These are phyloP conservation scores for Russula brevipes DNA, from an alignment of 768 basidiomycete genomes.

Conservation along the genomic window DNA sequence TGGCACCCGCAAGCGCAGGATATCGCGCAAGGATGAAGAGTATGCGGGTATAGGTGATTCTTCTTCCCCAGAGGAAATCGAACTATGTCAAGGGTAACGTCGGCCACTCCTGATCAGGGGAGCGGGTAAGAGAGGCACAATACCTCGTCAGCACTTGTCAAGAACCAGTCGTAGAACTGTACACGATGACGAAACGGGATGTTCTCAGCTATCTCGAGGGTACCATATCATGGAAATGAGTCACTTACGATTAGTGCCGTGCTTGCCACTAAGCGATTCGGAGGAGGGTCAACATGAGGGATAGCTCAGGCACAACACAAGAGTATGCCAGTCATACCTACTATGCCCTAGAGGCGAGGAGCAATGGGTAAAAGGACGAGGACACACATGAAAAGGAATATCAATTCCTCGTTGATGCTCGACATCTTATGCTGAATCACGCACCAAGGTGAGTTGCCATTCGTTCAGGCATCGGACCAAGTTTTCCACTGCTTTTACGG, in stretches of 20 bases:
- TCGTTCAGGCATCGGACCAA: background rate
- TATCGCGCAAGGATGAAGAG: conserved; percentile 18
- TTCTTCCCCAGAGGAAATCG: conserved; percentile 9
- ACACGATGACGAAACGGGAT: background rate
- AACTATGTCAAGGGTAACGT: background rate
- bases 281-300: background rate
- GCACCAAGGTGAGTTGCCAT: conserved; percentile 2
- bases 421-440: background rate
- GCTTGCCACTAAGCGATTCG: conserved; percentile 3
- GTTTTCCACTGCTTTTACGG: background rate
- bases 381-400: too few relatives aligned
- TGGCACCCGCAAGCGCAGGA: conserved; percentile 7
- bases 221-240: background rate
- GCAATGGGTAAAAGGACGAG: background rate
- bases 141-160: conserved; percentile 15
- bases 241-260: conserved; percentile 9
- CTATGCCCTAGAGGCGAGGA: background rate
- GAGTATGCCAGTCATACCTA: background rate
- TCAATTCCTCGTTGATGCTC: too few relatives aligned
- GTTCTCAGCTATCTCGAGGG: background rate
- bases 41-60: background rate
- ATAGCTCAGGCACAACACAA: background rate
- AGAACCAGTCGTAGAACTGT: conserved; percentile 19
- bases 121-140: too few relatives aligned
- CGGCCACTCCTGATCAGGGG: background rate